Conservation (phyloP, 306 rosid genomes). For the Citrullus amarus region DNA sequence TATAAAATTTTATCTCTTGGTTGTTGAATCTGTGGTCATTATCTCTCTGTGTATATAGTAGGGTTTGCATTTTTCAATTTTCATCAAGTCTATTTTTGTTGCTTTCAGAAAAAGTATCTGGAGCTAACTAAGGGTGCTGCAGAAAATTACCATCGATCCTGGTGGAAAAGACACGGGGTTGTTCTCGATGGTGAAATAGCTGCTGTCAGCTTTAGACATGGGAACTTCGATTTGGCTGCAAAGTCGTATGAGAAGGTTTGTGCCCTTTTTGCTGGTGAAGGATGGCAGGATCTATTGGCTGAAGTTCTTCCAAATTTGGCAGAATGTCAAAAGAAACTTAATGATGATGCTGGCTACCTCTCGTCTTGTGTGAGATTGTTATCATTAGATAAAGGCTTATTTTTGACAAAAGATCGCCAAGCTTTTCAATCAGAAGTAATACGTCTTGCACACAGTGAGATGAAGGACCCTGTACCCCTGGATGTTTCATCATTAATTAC, state of each 20-base stretch:
- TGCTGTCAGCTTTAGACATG: constrained; percentile 63
- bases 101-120: constrained; percentile 76
- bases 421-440: constrained; percentile 81
- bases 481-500: constrained; percentile 93
- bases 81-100: constrained; percentile 3
- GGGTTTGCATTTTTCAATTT: background rate
- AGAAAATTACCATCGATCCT: constrained; percentile 77
- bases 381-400: constrained; percentile 83
- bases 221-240: constrained; percentile 89
- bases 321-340: constrained; percentile 80
- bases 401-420: constrained; percentile 77
- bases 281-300: constrained; percentile 93
- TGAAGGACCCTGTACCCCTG: constrained; percentile 89
- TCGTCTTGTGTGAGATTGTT: constrained; percentile 93
- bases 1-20: background rate
- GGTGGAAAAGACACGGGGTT: constrained; percentile 99
- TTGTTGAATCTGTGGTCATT: constrained; percentile 15
- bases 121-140: constrained; percentile 96
- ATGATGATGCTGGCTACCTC: constrained; percentile 96
- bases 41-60: background rate
- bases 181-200: constrained; percentile 99
- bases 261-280: constrained; percentile 88
- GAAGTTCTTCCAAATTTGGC: constrained; percentile 94
- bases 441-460: constrained; percentile 85
- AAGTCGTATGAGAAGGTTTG: constrained; percentile 98